These are phyloP conservation scores for Cryphonectria nitschkei DNA, from an alignment of 2,329 filamentous ascomycete species.

Conservation along the genomic window DNA sequence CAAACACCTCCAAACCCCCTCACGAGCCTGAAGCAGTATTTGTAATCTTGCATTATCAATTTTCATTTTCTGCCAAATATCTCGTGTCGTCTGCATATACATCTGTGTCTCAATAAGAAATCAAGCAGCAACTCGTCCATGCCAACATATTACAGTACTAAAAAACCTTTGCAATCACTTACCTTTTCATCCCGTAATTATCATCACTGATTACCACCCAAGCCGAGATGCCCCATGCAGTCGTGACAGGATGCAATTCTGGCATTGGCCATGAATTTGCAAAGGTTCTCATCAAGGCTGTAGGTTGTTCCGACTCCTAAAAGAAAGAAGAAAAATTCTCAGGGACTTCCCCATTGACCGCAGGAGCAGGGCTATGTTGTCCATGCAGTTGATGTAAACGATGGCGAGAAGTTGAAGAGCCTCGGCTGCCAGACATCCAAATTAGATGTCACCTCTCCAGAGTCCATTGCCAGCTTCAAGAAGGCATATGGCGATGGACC, in stretches of 20 bases:
- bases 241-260: constrained; percentile 46
- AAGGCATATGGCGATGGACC: constrained; percentile 20
- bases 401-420: constrained; percentile 26
- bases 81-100: not conserved
- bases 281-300: constrained; percentile 31
- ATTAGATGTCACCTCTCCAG: constrained; percentile 25
- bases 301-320: constrained; percentile 7
- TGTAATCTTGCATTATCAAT: not conserved
- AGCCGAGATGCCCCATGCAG: constrained; percentile 40
- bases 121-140: not conserved
- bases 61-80: not conserved
- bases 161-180: not conserved
- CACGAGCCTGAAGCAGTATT: not conserved
- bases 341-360: not conserved
- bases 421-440: constrained; percentile 26
- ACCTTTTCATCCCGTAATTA: not conserved
- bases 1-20: not conserved
- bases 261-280: constrained; percentile 45
- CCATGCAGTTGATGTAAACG: constrained; percentile 30
- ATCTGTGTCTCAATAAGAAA: not conserved
- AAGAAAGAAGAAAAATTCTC: not conserved
- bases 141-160: not conserved
- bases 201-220: not conserved
- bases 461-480: constrained; percentile 24
- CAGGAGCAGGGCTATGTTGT: constrained; percentile 29